These are phyloP conservation scores for Phytophthora citricola DNA, from an alignment of 352 stramenopile species.

Conservation along the genomic window DNA sequence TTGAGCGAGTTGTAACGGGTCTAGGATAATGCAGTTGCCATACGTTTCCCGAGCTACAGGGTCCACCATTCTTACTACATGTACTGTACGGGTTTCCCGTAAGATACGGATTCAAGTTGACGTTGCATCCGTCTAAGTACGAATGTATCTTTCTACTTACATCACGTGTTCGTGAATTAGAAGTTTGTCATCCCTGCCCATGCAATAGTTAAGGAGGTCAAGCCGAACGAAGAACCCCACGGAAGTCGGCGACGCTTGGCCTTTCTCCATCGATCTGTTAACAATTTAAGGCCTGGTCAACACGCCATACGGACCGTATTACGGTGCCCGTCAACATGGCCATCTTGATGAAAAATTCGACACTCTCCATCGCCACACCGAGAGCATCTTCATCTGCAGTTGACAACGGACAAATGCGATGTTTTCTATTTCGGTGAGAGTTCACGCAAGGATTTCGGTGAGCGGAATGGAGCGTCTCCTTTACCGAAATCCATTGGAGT, in stretches of 20 bases:
- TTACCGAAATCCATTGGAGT: background rate
- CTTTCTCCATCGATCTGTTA: slow-evolving; percentile 6
- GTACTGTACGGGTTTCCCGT: too few species aligned
- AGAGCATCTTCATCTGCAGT: too few species aligned
- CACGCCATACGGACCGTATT: background rate
- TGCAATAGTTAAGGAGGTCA: background rate
- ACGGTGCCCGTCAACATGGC: slow-evolving; percentile 5
- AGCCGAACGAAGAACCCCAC: background rate
- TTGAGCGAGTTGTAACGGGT: too few species aligned
- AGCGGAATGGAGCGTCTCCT: background rate
- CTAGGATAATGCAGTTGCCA: too few species aligned
- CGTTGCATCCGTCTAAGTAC: background rate
- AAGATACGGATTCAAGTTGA: background rate
- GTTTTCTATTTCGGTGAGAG: too few species aligned
- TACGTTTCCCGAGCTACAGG: too few species aligned
- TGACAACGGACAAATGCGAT: too few species aligned
- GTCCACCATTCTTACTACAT: too few species aligned
- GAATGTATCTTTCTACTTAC: background rate
- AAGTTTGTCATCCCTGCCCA: too few species aligned
- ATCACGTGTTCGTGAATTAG: too few species aligned
- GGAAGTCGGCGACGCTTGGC: background rate
- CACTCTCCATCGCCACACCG: too few species aligned
- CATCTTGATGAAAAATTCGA: slow-evolving; percentile 2
- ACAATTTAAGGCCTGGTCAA: background rate
- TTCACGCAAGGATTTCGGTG: too few species aligned